Conservation (phyloP, 169 alveolate genomes). For the Plasmodium sp. region DNA sequence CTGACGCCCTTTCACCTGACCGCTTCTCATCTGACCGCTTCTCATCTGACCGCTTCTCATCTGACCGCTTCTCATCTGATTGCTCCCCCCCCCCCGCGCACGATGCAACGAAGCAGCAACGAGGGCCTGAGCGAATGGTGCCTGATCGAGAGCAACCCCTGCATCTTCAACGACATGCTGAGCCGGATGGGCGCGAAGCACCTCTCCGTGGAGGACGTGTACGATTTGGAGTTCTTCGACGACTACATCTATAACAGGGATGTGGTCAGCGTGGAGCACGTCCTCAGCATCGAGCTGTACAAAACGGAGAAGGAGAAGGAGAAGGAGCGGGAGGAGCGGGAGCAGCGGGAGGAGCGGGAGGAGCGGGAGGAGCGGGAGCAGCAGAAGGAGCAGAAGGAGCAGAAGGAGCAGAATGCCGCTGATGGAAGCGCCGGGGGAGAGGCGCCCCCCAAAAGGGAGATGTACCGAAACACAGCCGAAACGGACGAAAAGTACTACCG, state of each 20-base stretch:
- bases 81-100: background rate
- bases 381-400: background rate
- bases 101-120: constrained; percentile 8
- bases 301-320: constrained; percentile 11
- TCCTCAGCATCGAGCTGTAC: constrained; percentile 11
- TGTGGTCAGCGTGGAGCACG: background rate
- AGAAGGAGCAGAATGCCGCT: background rate
- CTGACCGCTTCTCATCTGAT: too few relatives aligned
- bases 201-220: constrained; percentile 91
- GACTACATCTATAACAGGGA: constrained; percentile 51
- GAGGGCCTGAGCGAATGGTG: constrained; percentile 88
- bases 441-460: background rate
- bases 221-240: constrained; percentile 76
- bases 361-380: background rate
- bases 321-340: background rate
- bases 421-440: background rate
- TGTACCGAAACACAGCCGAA: background rate
- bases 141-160: constrained; percentile 93
- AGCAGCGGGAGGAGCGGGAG: background rate
- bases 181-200: constrained; percentile 91
- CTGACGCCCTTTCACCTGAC: too few relatives aligned
- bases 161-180: constrained; percentile 92
- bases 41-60: too few relatives aligned
- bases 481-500: constrained; percentile 80
- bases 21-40: too few relatives aligned